These are phyloP conservation scores for Blastomyces parvus DNA, from an alignment of 2,329 filamentous ascomycete genomes.

Conservation along the genomic window DNA sequence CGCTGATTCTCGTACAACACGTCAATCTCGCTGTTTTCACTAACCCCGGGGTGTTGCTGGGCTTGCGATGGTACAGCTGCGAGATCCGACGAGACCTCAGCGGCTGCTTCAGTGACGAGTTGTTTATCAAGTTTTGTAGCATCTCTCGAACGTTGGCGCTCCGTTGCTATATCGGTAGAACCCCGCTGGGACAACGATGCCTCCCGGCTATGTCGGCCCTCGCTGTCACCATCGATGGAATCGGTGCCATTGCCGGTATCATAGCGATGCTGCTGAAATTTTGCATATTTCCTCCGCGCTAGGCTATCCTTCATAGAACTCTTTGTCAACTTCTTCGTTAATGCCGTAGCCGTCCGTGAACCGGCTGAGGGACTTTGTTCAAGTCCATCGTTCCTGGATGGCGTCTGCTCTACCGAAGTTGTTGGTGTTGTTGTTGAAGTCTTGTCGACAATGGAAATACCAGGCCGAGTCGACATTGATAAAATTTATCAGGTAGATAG, in stretches of 20 bases:
- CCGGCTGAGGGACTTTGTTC: conserved; percentile 18
- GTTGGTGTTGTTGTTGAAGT: conserved; percentile 21
- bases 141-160: not conserved
- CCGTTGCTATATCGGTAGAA: not conserved
- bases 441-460: conserved; percentile 34
- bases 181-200: not conserved
- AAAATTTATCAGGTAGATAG: not conserved
- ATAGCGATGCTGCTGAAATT: conserved; percentile 47
- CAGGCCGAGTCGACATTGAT: conserved; percentile 21
- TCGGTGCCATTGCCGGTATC: conserved; percentile 16
- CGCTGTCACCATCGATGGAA: not conserved
- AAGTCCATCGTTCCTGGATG: conserved; percentile 18
- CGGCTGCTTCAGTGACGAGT: not conserved
- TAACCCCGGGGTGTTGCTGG: conserved; percentile 8
- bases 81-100: not conserved
- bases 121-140: conserved; percentile 4
- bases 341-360: conserved; percentile 16
- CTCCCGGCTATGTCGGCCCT: conserved; percentile 9
- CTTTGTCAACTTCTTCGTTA: conserved; percentile 26
- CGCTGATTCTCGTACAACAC: conserved; percentile 93
- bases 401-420: conserved; percentile 18
- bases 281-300: conserved; percentile 38
- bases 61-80: conserved; percentile 5
- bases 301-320: conserved; percentile 33
- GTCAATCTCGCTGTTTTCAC: conserved; percentile 53